phyloP scores from a whole-genome alignment of 2,329 filamentous ascomycete species.

The Sclerotinia spermophila region DNA sequence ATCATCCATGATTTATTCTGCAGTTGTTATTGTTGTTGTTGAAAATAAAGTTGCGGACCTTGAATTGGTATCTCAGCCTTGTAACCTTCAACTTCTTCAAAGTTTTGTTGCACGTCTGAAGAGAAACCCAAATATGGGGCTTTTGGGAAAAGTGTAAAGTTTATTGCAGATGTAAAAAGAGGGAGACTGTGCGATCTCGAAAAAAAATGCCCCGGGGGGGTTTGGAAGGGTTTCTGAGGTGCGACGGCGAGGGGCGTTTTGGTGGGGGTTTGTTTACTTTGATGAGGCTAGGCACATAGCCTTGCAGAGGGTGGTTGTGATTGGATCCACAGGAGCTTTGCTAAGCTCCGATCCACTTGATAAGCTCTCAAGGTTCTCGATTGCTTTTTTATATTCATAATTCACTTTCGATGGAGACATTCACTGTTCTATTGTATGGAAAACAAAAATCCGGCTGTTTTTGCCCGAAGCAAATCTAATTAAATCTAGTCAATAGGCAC shows the following conservation, averaged over 20 bases:
- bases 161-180: not conserved
- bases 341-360: slow-evolving; percentile 1
- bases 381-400: not conserved
- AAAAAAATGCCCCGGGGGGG: not conserved
- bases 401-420: too few relatives aligned
- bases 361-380: slow-evolving; percentile 2
- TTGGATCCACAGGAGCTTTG: slow-evolving; percentile 6
- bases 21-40: not conserved
- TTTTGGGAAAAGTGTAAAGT: not conserved
- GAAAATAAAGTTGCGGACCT: not conserved
- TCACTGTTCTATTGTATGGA: not conserved
- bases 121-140: not conserved
- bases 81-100: not conserved
- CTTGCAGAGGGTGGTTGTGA: not conserved
- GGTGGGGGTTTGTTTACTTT: not conserved
- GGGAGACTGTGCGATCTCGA: not conserved
- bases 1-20: not conserved
- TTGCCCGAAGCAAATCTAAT: not conserved
- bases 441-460: not conserved
- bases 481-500: not conserved
- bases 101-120: slow-evolving; percentile 4
- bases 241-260: not conserved
- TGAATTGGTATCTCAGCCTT: not conserved
- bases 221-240: not conserved
- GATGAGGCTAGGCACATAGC: slow-evolving; percentile 1